Percentiles rank a stretch among this genome's conserved stretches.
Evolutionary conservation across 164 flowering plant genomes (phyloP).

Genomic region (Brasenia schreberi): DNA sequence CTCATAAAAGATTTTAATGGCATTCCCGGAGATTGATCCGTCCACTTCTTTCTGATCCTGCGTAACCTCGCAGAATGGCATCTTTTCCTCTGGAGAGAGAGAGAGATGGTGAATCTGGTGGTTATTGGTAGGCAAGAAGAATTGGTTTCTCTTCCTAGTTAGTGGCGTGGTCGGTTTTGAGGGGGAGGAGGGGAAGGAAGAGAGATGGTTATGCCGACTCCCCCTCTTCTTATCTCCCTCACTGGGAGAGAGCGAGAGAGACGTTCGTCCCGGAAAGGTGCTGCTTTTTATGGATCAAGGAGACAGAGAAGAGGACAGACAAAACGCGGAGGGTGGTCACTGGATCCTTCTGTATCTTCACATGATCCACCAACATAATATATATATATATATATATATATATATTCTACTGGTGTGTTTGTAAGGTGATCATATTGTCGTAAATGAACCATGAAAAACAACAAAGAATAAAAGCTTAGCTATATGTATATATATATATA

Average conservation of each 20-base stretch:
- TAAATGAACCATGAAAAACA: no score
- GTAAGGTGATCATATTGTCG: no score
- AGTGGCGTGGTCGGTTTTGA: background rate
- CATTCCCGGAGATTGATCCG: slow-evolving; percentile 1
- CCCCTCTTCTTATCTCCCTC: background rate
- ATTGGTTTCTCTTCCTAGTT: background rate
- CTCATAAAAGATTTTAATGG: slow-evolving; percentile 43
- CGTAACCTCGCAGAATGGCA: slow-evolving; percentile 66
- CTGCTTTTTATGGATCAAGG: background rate
- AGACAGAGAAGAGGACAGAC: background rate
- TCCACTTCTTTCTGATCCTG: slow-evolving; percentile 12
- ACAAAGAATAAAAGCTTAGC: no score
- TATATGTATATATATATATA: no score
- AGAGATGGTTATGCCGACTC: background rate
- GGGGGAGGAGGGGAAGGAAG: background rate
- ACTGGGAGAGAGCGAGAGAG: background rate
- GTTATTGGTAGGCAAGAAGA: background rate
- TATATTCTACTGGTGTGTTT: no score
- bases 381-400: no score
- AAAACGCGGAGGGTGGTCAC: background rate
- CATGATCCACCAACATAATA: background rate
- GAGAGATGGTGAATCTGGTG: background rate
- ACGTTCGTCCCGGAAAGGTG: no score
- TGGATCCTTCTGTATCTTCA: background rate
- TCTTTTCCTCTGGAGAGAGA: slow-evolving; percentile 7